These are phyloP conservation scores for Blastocystis sp. DNA, from an alignment of 352 stramenopile genomes.

Conservation along the genomic window DNA sequence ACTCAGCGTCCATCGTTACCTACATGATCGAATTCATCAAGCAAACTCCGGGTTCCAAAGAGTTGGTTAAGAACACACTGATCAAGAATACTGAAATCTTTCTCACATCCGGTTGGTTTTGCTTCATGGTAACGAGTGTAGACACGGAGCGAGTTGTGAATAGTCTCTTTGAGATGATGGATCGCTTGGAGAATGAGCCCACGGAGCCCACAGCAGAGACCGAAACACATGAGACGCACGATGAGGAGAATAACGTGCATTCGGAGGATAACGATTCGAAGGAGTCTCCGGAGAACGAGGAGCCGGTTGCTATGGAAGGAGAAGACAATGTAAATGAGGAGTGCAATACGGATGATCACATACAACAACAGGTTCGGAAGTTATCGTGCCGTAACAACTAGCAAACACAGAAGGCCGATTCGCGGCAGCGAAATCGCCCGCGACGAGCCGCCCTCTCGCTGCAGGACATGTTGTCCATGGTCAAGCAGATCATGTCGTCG, in stretches of 20 bases:
- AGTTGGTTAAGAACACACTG: background rate
- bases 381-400: too few species aligned
- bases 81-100: conserved; percentile 14
- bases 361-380: too few species aligned
- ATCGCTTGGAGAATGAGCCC: background rate
- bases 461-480: background rate
- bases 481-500: background rate
- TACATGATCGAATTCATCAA: conserved; percentile 41
- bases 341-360: background rate
- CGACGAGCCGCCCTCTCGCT: too few species aligned
- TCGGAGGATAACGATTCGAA: background rate
- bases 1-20: background rate
- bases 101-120: background rate
- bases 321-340: background rate
- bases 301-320: background rate
- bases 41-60: background rate
- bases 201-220: background rate
- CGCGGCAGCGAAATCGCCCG: too few species aligned
- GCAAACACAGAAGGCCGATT: too few species aligned
- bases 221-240: background rate
- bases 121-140: background rate
- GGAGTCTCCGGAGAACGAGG: background rate
- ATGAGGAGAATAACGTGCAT: background rate
- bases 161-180: conserved; percentile 21
- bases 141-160: conserved; percentile 38